Evolutionary conservation across 2,329 filamentous ascomycete genomes (phyloP).

Genomic region (Sporothrix mexicana): DNA sequence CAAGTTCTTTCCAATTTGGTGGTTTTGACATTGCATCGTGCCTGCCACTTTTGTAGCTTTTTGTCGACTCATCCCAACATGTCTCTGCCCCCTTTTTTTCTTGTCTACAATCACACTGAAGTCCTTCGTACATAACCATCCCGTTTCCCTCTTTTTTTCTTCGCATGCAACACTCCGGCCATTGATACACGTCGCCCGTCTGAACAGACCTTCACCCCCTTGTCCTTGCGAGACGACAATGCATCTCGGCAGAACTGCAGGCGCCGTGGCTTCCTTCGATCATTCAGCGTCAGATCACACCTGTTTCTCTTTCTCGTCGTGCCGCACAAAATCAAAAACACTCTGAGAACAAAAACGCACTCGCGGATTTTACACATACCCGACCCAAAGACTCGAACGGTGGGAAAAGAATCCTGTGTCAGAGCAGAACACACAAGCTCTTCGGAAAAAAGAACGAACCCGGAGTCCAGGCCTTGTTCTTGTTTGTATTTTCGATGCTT

Average conservation of each 20-base stretch:
- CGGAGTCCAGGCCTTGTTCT: too few species aligned
- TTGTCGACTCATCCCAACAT: background rate
- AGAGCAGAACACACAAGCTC: too few species aligned
- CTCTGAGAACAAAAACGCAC: conserved; percentile 13
- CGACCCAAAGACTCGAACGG: background rate
- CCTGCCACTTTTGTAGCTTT: background rate
- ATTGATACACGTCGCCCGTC: background rate
- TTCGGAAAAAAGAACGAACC: too few species aligned
- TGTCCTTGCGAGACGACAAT: conserved; percentile 7
- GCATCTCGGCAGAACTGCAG: conserved; percentile 24
- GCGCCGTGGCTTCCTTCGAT: background rate
- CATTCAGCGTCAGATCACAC: conserved; percentile 10
- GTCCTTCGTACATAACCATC: background rate
- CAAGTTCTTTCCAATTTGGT: background rate
- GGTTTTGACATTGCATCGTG: background rate
- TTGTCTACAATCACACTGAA: background rate
- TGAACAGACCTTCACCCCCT: background rate
- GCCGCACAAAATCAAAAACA: background rate
- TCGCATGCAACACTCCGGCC: background rate
- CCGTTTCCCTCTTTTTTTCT: background rate
- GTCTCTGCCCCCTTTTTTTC: background rate
- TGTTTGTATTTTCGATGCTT: background rate
- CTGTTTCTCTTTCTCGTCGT: background rate
- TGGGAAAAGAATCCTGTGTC: too few species aligned
- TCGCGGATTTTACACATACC: conserved; percentile 15